Conservation (phyloP, 2,329 filamentous ascomycete genomes). For the Knufia fluminis region DNA sequence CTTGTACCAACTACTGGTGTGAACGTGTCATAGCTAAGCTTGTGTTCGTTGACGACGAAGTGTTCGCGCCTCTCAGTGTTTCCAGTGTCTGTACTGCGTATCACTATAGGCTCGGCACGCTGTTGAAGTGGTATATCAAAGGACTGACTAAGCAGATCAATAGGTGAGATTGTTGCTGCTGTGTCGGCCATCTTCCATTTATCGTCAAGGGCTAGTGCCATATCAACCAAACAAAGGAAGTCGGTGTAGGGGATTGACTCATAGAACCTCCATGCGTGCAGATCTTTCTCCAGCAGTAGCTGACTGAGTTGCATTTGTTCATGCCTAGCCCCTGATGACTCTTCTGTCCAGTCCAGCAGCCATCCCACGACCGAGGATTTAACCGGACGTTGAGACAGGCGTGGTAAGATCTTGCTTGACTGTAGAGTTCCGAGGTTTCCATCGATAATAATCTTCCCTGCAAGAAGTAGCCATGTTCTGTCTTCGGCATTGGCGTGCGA, state of each 20-base stretch:
- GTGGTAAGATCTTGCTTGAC: not conserved
- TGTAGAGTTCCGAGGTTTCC: not conserved
- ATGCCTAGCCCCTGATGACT: not conserved
- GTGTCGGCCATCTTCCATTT: not conserved
- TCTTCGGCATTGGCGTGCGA: not conserved
- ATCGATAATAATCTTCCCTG: conserved; percentile 7
- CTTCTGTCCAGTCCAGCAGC: not conserved
- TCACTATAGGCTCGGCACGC: not conserved
- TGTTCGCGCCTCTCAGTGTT: not conserved
- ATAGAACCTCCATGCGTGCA: conserved; percentile 5
- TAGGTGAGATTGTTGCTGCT: not conserved
- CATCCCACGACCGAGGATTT: not conserved
- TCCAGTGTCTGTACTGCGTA: not conserved
- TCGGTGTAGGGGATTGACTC: not conserved
- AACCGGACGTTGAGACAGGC: not conserved
- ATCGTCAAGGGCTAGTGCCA: conserved; percentile 1
- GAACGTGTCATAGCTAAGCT: not conserved
- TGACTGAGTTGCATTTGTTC: conserved; percentile 3
- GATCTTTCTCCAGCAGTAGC: conserved; percentile 3
- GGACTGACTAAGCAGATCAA: not conserved
- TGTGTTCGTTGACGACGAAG: not conserved
- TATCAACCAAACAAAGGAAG: not conserved
- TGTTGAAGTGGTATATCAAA: not conserved
- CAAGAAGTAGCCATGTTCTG: not conserved
- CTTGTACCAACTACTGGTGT: too few relatives aligned